Percentiles rank a stretch among this genome's conserved stretches.
phyloP scores from a whole-genome alignment of 2,329 filamentous ascomycete species.

The Sclerotiophoma versabilis region DNA sequence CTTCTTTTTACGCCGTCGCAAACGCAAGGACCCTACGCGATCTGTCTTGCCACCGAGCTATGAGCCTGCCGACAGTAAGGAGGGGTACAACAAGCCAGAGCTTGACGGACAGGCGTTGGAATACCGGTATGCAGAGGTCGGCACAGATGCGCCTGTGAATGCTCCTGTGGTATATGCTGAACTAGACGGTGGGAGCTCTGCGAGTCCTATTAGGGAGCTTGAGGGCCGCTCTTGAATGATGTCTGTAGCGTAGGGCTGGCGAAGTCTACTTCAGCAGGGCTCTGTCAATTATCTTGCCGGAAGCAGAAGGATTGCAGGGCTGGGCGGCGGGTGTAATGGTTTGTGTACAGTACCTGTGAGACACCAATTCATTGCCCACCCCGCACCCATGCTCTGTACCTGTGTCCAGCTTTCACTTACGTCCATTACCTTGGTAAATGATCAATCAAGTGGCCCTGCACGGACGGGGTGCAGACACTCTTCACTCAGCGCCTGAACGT shows the following conservation, averaged over 20 bases:
- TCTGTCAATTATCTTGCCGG: not conserved
- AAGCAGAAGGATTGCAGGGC: not conserved
- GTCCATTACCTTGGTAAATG: not conserved
- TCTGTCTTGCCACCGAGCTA: not conserved
- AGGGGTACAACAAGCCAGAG: not conserved
- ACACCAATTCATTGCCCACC: not conserved
- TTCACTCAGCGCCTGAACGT: not conserved
- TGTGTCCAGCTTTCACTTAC: not conserved
- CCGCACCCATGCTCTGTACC: not conserved
- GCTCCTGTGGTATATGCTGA: not conserved
- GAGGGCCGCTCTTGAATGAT: not conserved
- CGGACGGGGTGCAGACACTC: not conserved
- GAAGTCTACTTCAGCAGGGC: not conserved
- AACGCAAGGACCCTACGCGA: not conserved
- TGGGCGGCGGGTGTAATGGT: not conserved
- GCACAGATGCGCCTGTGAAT: too few species aligned
- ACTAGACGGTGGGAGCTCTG: not conserved
- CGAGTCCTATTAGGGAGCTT: not conserved
- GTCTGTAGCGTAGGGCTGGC: not conserved
- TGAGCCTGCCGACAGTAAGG: not conserved
- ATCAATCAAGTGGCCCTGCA: not conserved
- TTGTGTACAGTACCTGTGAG: not conserved
- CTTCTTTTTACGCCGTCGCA: not conserved
- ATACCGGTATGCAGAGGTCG: not conserved
- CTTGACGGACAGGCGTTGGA: not conserved